A percentile compares a stretch with the other conserved stretches of the same genome.
Conservation (phyloP, 352 stramenopile species). For the Globisporangium okanoganense region DNA sequence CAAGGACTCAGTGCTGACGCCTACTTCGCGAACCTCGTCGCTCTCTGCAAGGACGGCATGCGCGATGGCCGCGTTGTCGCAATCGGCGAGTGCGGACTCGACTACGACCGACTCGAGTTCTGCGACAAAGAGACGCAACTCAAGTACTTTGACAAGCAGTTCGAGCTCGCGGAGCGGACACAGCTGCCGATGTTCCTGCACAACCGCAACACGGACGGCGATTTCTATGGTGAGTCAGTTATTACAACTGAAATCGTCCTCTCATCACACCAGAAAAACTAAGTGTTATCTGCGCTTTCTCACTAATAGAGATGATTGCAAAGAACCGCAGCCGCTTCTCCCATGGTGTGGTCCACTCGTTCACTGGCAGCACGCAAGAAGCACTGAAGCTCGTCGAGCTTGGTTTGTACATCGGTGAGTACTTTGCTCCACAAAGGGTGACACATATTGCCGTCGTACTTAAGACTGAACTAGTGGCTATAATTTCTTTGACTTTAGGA, state of each 20-base stretch:
- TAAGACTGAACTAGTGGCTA: background rate
- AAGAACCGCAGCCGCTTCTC: constrained; percentile 65
- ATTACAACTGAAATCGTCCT: background rate
- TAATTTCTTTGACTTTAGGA: constrained; percentile 19
- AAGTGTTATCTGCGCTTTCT: background rate
- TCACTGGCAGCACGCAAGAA: constrained; percentile 92
- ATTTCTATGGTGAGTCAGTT: constrained; percentile 82
- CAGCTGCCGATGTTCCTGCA: constrained; percentile 96
- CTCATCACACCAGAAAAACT: background rate
- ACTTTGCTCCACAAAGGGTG: background rate
- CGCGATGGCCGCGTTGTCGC: constrained; percentile 81
- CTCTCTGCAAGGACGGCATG: constrained; percentile 53
- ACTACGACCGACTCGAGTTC: constrained; percentile 97
- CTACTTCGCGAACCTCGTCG: constrained; percentile 61
- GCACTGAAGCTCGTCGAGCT: constrained; percentile 89
- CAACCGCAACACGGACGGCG: constrained; percentile 91
- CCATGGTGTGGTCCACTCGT: constrained; percentile 95
- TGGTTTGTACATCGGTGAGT: constrained; percentile 92
- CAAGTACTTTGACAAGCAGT: constrained; percentile 92
- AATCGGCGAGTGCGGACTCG: constrained; percentile 95
- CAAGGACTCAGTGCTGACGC: constrained; percentile 43
- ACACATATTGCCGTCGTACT: too few relatives aligned
- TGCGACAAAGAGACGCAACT: constrained; percentile 89
- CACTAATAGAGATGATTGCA: constrained; percentile 54
- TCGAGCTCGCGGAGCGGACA: constrained; percentile 82